Percentiles rank a stretch among this genome's conserved stretches.
phyloP scores from a whole-genome alignment of 495 filamentous ascomycete species.

The Neurospora terricola region DNA sequence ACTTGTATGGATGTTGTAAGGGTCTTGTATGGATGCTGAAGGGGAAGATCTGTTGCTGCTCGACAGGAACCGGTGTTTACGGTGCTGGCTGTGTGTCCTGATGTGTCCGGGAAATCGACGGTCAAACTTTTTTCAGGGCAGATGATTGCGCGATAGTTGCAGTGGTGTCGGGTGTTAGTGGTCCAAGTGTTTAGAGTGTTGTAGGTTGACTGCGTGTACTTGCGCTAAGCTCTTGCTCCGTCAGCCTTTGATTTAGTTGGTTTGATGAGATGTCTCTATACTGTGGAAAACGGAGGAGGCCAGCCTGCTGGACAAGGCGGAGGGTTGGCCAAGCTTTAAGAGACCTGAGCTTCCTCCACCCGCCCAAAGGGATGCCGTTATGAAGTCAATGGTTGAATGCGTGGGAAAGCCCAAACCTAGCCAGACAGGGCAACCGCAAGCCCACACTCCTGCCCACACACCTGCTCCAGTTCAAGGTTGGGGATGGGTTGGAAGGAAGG shows the following conservation, averaged over 20 bases:
- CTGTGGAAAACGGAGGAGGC: not conserved
- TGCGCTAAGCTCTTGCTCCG: not conserved
- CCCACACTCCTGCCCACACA: not conserved
- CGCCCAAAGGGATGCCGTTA: not conserved
- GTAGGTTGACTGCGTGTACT: not conserved
- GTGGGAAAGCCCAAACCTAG: constrained; percentile 1
- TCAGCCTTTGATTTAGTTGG: not conserved
- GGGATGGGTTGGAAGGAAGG: not conserved
- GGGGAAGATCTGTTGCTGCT: not conserved
- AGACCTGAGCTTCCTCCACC: constrained; percentile 1
- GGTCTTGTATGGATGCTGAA: not conserved
- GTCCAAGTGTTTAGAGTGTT: not conserved
- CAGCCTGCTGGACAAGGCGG: constrained; percentile 1
- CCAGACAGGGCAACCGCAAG: not conserved
- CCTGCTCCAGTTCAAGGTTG: not conserved
- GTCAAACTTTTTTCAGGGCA: constrained; percentile 18
- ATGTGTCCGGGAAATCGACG: constrained; percentile 23
- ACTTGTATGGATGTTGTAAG: not conserved
- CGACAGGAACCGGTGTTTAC: constrained; percentile 1
- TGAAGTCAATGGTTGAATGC: constrained; percentile 20
- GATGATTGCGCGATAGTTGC: constrained; percentile 17
- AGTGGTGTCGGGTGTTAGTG: not conserved
- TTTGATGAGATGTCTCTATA: not conserved
- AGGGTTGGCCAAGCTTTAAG: constrained; percentile 12
- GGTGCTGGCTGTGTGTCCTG: constrained; percentile 8